Percentiles rank a stretch among this genome's conserved stretches.
Evolutionary conservation across 2,329 filamentous ascomycete species (phyloP).

Genomic region (Parastagonospora avenae): DNA sequence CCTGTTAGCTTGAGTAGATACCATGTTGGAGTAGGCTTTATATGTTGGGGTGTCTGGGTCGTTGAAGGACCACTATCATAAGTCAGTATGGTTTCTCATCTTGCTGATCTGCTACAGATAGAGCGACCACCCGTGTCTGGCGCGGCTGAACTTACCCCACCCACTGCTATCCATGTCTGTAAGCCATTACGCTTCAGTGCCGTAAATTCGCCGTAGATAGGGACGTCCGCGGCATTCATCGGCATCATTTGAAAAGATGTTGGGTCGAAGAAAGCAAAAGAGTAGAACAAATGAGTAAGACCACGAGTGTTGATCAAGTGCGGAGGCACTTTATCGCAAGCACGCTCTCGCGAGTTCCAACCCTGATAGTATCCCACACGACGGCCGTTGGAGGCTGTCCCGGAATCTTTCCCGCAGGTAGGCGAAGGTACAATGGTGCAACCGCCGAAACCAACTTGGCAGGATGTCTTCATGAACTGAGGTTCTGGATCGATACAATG

Average conservation of each 20-base stretch:
- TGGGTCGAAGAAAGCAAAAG: conserved; percentile 32
- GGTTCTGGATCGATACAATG: conserved; percentile 23
- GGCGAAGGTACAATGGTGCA: conserved; percentile 5
- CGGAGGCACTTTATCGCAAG: conserved; percentile 6
- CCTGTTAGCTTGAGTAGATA: conserved; percentile 22
- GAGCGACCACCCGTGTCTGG: no score
- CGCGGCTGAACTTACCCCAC: conserved; percentile 30
- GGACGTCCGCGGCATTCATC: conserved; percentile 14
- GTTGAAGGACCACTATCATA: conserved; percentile 44
- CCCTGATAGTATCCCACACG: conserved; percentile 9
- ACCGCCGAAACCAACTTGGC: conserved; percentile 5
- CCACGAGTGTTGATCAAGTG: conserved; percentile 38
- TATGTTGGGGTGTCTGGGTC: conserved; percentile 37
- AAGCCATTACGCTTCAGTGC: conserved; percentile 41
- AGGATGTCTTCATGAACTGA: conserved; percentile 5
- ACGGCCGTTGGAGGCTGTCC: conserved; percentile 1
- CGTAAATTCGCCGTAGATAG: conserved; percentile 37
- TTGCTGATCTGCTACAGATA: no score
- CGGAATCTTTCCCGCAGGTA: not conserved
- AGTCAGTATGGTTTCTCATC: not conserved
- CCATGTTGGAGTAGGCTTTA: conserved; percentile 40
- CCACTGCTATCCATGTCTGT: conserved; percentile 48
- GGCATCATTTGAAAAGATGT: conserved; percentile 28
- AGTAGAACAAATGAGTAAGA: conserved; percentile 43
- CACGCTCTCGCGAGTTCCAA: conserved; percentile 6